Evolutionary conservation across 495 filamentous ascomycete genomes (phyloP).

Genomic region (Aspergillus sclerotiicarbonarius): DNA sequence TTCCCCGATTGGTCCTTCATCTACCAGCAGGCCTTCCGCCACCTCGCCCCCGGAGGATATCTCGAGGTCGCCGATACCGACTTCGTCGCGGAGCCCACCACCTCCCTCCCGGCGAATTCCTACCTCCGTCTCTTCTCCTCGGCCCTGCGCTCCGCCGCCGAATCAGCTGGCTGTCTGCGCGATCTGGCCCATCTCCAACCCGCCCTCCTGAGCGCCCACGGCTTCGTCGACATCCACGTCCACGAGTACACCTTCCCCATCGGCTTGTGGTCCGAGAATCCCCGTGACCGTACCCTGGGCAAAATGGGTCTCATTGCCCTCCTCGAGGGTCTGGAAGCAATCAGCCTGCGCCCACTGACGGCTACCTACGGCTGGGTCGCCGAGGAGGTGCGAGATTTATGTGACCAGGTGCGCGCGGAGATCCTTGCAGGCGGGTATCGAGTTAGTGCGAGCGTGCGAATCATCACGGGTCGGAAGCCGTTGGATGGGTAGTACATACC

Average conservation of each 20-base stretch:
- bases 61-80: conserved; percentile 55
- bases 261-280: conserved; percentile 53
- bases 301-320: conserved; percentile 65
- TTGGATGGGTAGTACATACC: neutral
- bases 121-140: conserved; percentile 37
- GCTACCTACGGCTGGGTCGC: conserved; percentile 54
- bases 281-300: conserved; percentile 53
- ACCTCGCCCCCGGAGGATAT: conserved; percentile 63
- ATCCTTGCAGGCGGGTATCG: conserved; percentile 40
- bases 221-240: conserved; percentile 60
- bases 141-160: conserved; percentile 36
- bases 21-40: conserved; percentile 58
- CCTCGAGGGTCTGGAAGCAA: conserved; percentile 65
- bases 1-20: conserved; percentile 62
- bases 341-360: conserved; percentile 59
- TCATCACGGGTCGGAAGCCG: conserved; percentile 59
- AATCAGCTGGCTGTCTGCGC: conserved; percentile 35
- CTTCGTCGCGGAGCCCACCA: conserved; percentile 31
- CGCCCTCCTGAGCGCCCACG: conserved; percentile 48
- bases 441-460: conserved; percentile 46
- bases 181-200: conserved; percentile 55
- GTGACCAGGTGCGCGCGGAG: conserved; percentile 53
- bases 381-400: conserved; percentile 53
- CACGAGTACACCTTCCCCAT: conserved; percentile 59
- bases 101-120: conserved; percentile 25